Conservation (phyloP, 352 stramenopile genomes). For the Globisporangium spinosum region DNA sequence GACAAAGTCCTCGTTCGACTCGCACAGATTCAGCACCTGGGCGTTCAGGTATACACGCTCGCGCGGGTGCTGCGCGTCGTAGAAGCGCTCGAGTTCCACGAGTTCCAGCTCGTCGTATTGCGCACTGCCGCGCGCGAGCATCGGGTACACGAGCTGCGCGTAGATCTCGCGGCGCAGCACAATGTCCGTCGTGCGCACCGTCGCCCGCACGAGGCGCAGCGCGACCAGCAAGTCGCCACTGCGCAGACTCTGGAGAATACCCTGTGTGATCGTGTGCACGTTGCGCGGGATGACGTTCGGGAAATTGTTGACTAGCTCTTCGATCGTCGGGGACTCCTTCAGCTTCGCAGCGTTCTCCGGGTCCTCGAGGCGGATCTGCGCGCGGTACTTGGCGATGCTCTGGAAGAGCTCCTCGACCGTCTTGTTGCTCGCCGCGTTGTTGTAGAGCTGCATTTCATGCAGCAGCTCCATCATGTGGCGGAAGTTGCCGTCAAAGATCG, state of each 20-base stretch:
- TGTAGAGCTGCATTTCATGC: slow-evolving; percentile 71
- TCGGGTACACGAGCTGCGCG: slow-evolving; percentile 59
- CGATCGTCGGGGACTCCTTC: slow-evolving; percentile 44
- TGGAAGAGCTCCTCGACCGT: slow-evolving; percentile 45
- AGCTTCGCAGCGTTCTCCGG: slow-evolving; percentile 23
- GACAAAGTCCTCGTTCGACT: slow-evolving; percentile 56
- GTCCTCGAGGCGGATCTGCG: slow-evolving; percentile 19
- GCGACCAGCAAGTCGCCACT: slow-evolving; percentile 44
- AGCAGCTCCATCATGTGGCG: slow-evolving; percentile 73
- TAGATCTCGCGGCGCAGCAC: slow-evolving; percentile 55
- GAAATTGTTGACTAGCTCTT: slow-evolving; percentile 55
- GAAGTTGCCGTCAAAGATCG: slow-evolving; percentile 65
- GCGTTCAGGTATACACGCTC: slow-evolving; percentile 41
- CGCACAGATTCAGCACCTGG: slow-evolving; percentile 65
- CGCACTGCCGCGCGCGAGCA: slow-evolving; percentile 34
- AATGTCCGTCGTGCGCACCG: slow-evolving; percentile 35
- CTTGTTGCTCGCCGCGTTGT: slow-evolving; percentile 42
- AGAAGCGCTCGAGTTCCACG: slow-evolving; percentile 57
- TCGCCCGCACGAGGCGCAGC: slow-evolving; percentile 42
- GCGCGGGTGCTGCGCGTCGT: slow-evolving; percentile 41
- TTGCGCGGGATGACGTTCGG: slow-evolving; percentile 47
- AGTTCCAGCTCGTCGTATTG: slow-evolving; percentile 39
- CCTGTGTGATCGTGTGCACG: slow-evolving; percentile 44
- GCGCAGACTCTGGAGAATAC: slow-evolving; percentile 44
- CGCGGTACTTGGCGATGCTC: slow-evolving; percentile 52